Conservation (phyloP, 1,139 yeast genomes). For the Protomyces pachydermus region DNA sequence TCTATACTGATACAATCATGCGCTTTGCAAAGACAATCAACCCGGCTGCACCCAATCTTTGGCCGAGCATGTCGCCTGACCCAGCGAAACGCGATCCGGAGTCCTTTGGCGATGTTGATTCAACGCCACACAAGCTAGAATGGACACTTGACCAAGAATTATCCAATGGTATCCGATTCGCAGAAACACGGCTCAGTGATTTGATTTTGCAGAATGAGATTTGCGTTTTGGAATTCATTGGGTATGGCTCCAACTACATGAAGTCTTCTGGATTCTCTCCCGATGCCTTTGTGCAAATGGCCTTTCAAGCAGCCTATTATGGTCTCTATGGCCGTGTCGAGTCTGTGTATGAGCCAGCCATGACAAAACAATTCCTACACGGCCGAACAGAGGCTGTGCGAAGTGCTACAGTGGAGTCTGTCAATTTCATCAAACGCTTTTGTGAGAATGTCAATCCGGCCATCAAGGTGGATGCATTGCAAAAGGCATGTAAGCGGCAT, state of each 20-base stretch:
- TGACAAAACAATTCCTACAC: constrained; percentile 81
- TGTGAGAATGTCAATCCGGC: constrained; percentile 63
- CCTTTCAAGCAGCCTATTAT: constrained; percentile 87
- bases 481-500: constrained; percentile 67
- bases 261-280: constrained; percentile 86
- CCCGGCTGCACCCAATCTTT: constrained; percentile 71
- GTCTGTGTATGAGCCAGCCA: constrained; percentile 92
- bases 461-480: constrained; percentile 58
- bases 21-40: constrained; percentile 82
- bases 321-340: constrained; percentile 90
- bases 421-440: constrained; percentile 75
- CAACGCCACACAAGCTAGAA: constrained; percentile 77
- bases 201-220: constrained; percentile 86
- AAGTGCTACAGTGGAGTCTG: constrained; percentile 74
- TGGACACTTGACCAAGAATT: constrained; percentile 80
- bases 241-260: constrained; percentile 71
- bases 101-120: constrained; percentile 43
- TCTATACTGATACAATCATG: constrained; percentile 82
- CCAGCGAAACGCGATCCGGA: constrained; percentile 45
- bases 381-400: constrained; percentile 92
- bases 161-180: constrained; percentile 75
- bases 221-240: constrained; percentile 68
- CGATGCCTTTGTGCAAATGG: constrained; percentile 92
- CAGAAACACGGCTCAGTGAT: constrained; percentile 83
- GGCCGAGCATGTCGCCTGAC: constrained; percentile 54